Evolutionary conservation across 257 asterid genomes (phyloP).

Genomic region (Solanum chaucha): DNA sequence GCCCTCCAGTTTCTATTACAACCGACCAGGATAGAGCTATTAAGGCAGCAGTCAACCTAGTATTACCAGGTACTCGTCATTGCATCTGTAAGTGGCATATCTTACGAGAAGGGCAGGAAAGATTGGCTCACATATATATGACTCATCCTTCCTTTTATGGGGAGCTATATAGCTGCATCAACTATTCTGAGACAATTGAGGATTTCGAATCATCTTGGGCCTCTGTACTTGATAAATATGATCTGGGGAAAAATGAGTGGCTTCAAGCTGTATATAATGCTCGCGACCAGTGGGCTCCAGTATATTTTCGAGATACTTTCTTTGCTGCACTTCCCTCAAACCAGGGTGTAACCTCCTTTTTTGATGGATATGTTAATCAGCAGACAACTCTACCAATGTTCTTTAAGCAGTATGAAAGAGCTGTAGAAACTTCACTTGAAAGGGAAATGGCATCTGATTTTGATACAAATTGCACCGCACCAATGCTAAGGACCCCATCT

Average conservation of each 20-base stretch:
- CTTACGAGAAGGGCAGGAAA: constrained; percentile 83
- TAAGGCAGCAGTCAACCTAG: constrained; percentile 55
- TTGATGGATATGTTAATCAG: constrained; percentile 72
- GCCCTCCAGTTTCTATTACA: constrained; percentile 56
- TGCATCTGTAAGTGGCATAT: constrained; percentile 83
- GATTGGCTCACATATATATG: constrained; percentile 56
- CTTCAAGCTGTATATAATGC: constrained; percentile 80
- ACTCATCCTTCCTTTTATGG: constrained; percentile 61
- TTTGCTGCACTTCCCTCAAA: constrained; percentile 60
- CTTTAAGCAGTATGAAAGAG: constrained; percentile 75
- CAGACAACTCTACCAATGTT: constrained; percentile 59
- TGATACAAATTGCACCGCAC: constrained; percentile 41
- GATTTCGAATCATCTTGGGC: constrained; percentile 70
- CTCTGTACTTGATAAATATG: constrained; percentile 53
- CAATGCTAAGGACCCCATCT: constrained; percentile 64
- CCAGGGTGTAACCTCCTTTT: constrained; percentile 57
- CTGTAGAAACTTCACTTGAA: constrained; percentile 53
- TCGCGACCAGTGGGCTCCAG: constrained; percentile 83
- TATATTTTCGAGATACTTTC: constrained; percentile 64
- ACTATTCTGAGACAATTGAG: constrained; percentile 59
- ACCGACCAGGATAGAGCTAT: constrained; percentile 87
- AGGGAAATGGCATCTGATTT: constrained; percentile 64
- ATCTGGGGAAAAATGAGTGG: constrained; percentile 55
- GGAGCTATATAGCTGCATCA: constrained; percentile 66
- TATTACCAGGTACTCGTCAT: constrained; percentile 65